A percentile compares a stretch with the other conserved stretches of the same genome.
These are phyloP conservation scores for Alternaria sp. DNA, from an alignment of 2,329 filamentous ascomycete species.

Conservation along the genomic window DNA sequence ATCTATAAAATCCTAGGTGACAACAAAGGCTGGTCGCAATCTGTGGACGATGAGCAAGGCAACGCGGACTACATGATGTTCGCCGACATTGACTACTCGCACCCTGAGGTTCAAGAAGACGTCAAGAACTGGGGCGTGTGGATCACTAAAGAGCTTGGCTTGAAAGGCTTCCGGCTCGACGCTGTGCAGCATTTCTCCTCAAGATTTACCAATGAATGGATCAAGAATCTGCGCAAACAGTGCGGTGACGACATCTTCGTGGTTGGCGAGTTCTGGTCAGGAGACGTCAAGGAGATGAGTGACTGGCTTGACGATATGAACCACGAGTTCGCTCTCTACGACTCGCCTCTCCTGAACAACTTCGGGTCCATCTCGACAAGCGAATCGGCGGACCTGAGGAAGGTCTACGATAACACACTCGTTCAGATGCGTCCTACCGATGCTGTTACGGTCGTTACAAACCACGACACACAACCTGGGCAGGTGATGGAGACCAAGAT, in stretches of 20 bases:
- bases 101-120: slow-evolving; percentile 66
- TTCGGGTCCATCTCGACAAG: slow-evolving; percentile 67
- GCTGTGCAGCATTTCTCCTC: slow-evolving; percentile 75
- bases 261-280: slow-evolving; percentile 74
- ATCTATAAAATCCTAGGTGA: slow-evolving; percentile 71
- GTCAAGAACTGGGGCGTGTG: slow-evolving; percentile 70
- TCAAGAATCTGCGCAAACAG: slow-evolving; percentile 59
- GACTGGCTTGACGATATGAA: slow-evolving; percentile 65
- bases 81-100: slow-evolving; percentile 69
- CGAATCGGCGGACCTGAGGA: slow-evolving; percentile 65
- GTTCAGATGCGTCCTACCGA: slow-evolving; percentile 61
- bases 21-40: slow-evolving; percentile 68
- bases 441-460: slow-evolving; percentile 72
- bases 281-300: slow-evolving; percentile 61
- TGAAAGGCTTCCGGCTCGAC: slow-evolving; percentile 73
- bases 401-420: slow-evolving; percentile 67
- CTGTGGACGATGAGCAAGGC: slow-evolving; percentile 68
- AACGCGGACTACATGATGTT: slow-evolving; percentile 77
- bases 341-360: slow-evolving; percentile 72
- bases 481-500: slow-evolving; percentile 69
- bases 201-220: slow-evolving; percentile 70
- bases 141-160: slow-evolving; percentile 65
- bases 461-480: slow-evolving; percentile 73
- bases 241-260: slow-evolving; percentile 64
- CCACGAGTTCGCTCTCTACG: slow-evolving; percentile 64